Conservation (phyloP, 2,329 filamentous ascomycete species). For the Colletotrichum truncatum region DNA sequence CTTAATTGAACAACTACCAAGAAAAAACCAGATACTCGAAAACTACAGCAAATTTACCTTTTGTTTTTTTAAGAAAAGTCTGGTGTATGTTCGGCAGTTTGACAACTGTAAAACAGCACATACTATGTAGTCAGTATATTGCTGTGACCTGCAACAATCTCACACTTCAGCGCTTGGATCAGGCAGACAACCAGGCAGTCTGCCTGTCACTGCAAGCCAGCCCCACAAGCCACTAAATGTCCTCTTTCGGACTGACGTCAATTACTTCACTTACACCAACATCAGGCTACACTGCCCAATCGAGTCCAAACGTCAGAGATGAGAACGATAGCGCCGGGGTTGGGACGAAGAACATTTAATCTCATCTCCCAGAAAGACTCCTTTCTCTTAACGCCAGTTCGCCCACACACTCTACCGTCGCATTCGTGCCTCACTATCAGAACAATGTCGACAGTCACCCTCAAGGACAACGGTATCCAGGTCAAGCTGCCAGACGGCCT, state of each 20-base stretch:
- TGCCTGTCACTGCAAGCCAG: no score
- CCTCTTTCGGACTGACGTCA: conserved; percentile 16
- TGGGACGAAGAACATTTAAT: background rate
- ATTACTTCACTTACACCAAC: conserved; percentile 1
- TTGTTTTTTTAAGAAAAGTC: no score
- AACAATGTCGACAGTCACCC: conserved; percentile 51
- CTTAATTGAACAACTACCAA: no score
- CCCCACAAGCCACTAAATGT: background rate
- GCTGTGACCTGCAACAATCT: no score
- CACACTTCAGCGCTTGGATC: no score
- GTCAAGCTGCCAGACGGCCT: conserved; percentile 56
- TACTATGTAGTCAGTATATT: no score
- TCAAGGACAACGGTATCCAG: conserved; percentile 47
- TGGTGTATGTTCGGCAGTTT: no score
- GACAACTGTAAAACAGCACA: no score
- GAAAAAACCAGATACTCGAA: no score
- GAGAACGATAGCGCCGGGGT: background rate
- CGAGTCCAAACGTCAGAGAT: background rate
- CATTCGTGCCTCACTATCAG: background rate
- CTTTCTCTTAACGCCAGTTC: no score
- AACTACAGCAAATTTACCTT: no score
- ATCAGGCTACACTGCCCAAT: background rate
- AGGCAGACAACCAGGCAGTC: no score
- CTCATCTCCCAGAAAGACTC: background rate
- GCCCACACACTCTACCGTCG: background rate